Base-by-base conservation (phyloP, 2,329 filamentous ascomycete species). In the Verticillium albo-atrum region DNA sequence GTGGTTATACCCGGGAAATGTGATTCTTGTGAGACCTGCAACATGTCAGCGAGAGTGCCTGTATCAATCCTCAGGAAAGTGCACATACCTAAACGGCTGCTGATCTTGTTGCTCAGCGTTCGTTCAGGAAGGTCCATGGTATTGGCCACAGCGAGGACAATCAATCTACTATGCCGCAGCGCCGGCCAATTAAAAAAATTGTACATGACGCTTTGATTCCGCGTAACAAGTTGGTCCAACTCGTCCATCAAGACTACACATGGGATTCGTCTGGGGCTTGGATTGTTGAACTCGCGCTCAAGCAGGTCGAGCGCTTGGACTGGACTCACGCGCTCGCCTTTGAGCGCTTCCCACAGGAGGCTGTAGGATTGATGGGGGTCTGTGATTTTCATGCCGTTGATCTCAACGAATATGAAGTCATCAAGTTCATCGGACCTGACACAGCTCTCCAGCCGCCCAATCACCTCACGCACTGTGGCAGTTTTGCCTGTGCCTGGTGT, bases 171-270 rank as follows among this genome's bases (percentile, higher is more conserved):
- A 74, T 99, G 93, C 55, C 91, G 86, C 58, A 98, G 80, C 12
- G 91, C 90, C 4, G 95, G 95, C 95, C 95, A 99, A 71, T 99
- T 99, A 83, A 99, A 99, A 75, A 99, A 99, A 74, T 99, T 99
- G 78, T 99, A 99, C 95, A 99, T 99, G 75, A 99, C 95, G n/a
- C 91, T 94, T 73, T 99, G 96, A 69, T 97, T 98, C 70, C 94
- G 95, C 14, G 95, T 99, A 5, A 99, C 96, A 7, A 99, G 84
- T 75, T 99, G 95, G 72, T 99, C 95, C 54, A 99, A 82, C 75
- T 99, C 95, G 69, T 99, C 95, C 95, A 99, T 99, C 56, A 99
- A 78, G 2, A 99, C 95, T 15, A 99, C 95, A 70, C 94, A 98
- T 1, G 96, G 95, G 6, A 96, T 92, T 62, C 95, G 85, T 56